These are phyloP conservation scores for Boletus reticuloceps DNA, from an alignment of 768 basidiomycete species.

Conservation along the genomic window DNA sequence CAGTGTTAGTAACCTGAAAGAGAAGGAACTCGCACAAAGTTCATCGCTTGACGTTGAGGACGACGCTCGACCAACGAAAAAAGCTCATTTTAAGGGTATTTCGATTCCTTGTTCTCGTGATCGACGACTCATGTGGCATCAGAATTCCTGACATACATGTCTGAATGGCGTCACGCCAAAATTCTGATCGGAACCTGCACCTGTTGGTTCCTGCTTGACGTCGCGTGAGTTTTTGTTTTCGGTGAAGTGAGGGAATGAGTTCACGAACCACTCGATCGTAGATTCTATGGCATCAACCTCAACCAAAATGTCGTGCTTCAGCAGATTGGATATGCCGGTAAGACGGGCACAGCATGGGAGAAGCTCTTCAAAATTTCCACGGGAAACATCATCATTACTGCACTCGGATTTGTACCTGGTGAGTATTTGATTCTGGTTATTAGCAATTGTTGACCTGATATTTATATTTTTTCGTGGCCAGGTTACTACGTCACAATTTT, in stretches of 20 bases:
- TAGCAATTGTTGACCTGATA: neutral
- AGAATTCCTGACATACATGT: slow-evolving; percentile 70
- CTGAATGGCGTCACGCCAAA: slow-evolving; percentile 68
- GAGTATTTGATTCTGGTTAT: neutral
- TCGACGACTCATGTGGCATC: neutral
- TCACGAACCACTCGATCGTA: slow-evolving; percentile 18
- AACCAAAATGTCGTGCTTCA: slow-evolving; percentile 79
- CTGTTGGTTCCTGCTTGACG: slow-evolving; percentile 77
- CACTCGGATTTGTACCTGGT: slow-evolving; percentile 76
- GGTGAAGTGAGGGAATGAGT: neutral
- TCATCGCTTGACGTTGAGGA: slow-evolving; percentile 1
- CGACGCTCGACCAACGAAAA: slow-evolving; percentile 34
- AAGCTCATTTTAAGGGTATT: slow-evolving; percentile 51
- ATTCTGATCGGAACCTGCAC: slow-evolving; percentile 62
- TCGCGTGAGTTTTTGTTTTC: slow-evolving; percentile 43
- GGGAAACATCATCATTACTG: slow-evolving; percentile 71
- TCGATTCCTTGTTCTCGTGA: neutral
- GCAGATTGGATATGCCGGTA: slow-evolving; percentile 67
- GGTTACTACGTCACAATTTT: slow-evolving; percentile 71
- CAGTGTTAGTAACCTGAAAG: slow-evolving; percentile 29
- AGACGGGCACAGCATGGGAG: slow-evolving; percentile 55
- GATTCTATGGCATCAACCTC: slow-evolving; percentile 74
- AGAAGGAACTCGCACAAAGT: slow-evolving; percentile 18
- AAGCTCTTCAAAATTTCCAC: slow-evolving; percentile 64
- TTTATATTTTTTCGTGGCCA: slow-evolving; percentile 17